Base-by-base conservation (phyloP, 1,139 yeast species). In the Diutina sp. region DNA sequence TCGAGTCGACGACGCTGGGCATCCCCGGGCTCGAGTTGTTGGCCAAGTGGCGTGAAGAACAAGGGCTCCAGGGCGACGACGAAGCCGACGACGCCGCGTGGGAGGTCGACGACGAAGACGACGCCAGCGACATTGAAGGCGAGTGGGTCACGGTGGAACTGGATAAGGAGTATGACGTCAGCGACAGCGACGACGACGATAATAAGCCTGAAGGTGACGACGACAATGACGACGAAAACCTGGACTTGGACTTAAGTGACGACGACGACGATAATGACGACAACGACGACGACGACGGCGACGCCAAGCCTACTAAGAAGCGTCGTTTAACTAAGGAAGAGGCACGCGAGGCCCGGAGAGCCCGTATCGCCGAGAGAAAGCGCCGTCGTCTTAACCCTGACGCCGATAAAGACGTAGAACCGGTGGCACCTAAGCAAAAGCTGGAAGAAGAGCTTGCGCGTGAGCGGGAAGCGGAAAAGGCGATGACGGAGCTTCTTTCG, bases 21-120 rank as follows among this genome's bases (percentile, higher is more conserved):
- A 87, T 93, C 67, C 95, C 93, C 50, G 99, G 98, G 65, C 77
- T 95, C 61, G 98, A 90, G 64, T 76, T 93, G 59, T 79, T 93
- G 64, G 93, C 89, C 58, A 80, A 90, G 66, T 93, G 97, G 97
- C 86, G 85, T 47, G 55, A 59, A 48, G 63, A 61, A 41, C 63
- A 62, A 45, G 64, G 61, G 11, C 55, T 59, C 21, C 56, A 57
- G 7, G 62, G 55, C 25, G 57, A 30, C 14, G 58, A 56, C 14
- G 61, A 59, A 66, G 76, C 79, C 63, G 89, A 85, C 57, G 87
- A 85, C 65, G 87, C 57, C 38, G 83, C 21, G 67, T 77, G 58
- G 83, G 72, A 55, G 63, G 64, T 56, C 21, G 62, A 58, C 28
- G 58, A 56, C 55, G 61, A 58, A 12, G 63, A 63, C 45, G 77